Evolutionary conservation across 2,329 filamentous ascomycete genomes (phyloP).

Genomic region (Ophiognomonia clavigignenti-juglandacearum): DNA sequence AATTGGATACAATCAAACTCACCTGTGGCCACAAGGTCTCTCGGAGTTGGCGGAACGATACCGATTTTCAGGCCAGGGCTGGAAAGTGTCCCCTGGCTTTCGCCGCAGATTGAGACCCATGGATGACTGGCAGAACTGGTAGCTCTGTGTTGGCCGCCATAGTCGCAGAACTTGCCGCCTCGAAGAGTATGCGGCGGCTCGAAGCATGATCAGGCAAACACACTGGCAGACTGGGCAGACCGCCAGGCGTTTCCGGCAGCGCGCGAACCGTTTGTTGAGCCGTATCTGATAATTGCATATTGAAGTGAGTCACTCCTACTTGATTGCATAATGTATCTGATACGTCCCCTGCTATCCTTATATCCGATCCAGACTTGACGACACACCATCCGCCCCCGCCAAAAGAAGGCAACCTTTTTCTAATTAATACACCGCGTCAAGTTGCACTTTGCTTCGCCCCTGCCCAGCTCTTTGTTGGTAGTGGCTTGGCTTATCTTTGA

Average conservation of each 20-base stretch:
- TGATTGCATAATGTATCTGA: not conserved
- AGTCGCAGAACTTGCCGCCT: not conserved
- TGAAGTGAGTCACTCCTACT: not conserved
- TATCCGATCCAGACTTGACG: not conserved
- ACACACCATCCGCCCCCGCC: slow-evolving; percentile 6
- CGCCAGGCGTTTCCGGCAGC: not conserved
- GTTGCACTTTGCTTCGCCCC: slow-evolving; percentile 5
- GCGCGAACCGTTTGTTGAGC: not conserved
- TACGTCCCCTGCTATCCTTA: no score
- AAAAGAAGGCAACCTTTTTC: not conserved
- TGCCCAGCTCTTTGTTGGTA: no score
- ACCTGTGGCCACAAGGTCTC: no score
- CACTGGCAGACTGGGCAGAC: slow-evolving; percentile 4
- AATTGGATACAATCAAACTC: no score
- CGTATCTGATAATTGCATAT: slow-evolving; percentile 1
- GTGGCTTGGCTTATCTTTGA: no score
- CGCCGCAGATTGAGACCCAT: not conserved
- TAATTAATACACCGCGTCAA: not conserved
- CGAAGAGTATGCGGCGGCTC: not conserved
- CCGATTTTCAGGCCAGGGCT: not conserved
- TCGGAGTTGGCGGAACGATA: no score
- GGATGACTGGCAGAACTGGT: not conserved
- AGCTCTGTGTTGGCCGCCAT: not conserved
- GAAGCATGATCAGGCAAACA: slow-evolving; percentile 6
- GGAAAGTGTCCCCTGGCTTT: not conserved